Conservation (phyloP, 78 protist genomes). For the Thecamonas trahens region DNA sequence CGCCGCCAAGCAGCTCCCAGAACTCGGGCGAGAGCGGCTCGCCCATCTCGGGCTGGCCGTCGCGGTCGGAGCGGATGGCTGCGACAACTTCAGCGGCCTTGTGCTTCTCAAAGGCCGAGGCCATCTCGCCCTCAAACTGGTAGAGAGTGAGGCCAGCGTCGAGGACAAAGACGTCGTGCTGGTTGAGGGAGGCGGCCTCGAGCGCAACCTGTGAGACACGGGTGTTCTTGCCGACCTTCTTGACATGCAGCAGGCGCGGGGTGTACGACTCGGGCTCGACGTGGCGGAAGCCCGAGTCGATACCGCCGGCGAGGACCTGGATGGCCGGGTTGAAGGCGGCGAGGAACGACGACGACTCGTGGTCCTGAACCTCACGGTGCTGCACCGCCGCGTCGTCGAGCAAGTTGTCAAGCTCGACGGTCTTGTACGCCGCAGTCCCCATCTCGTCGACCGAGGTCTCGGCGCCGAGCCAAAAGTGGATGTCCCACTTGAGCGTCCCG, state of each 20-base stretch:
- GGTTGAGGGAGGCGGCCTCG: conserved; percentile 19
- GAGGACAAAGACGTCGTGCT: conserved; percentile 62
- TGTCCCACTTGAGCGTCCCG: conserved; percentile 10
- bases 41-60: conserved; percentile 19
- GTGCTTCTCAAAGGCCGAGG: conserved; percentile 17
- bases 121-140: conserved; percentile 40
- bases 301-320: conserved; percentile 36
- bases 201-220: conserved; percentile 28
- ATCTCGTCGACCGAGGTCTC: conserved; percentile 62
- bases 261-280: conserved; percentile 21
- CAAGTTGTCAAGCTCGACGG: conserved; percentile 70
- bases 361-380: conserved; percentile 52
- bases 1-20: not conserved
- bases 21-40: conserved; percentile 5
- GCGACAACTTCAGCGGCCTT: conserved; percentile 33
- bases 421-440: conserved; percentile 78
- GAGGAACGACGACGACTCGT: conserved; percentile 46
- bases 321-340: conserved; percentile 17
- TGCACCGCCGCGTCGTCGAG: conserved; percentile 58
- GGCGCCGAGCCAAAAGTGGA: conserved; percentile 46
- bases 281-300: conserved; percentile 50
- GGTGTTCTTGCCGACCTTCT: conserved; percentile 43
- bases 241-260: conserved; percentile 46
- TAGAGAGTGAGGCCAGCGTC: conserved; percentile 8
- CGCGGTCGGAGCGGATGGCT: conserved; percentile 33